phyloP scores from a whole-genome alignment of 2,329 filamentous ascomycete species.

The Elsinoe fawcettii region DNA sequence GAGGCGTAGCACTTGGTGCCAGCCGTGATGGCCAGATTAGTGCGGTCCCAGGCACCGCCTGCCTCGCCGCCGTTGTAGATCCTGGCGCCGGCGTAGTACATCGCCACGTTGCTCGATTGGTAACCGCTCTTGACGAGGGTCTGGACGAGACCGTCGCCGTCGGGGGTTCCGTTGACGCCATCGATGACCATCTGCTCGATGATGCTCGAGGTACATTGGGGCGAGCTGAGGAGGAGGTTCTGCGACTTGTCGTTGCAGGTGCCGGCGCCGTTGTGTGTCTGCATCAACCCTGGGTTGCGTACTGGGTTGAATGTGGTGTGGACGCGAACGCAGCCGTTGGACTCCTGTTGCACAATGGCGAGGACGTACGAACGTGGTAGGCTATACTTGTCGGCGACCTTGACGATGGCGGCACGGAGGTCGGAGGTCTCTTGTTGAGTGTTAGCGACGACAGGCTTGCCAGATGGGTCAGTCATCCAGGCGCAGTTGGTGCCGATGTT shows the following conservation, averaged over 20 bases:
- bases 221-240: slow-evolving; percentile 25
- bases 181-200: slow-evolving; percentile 39
- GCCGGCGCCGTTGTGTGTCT: slow-evolving; percentile 35
- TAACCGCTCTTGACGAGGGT: slow-evolving; percentile 26
- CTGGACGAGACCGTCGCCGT: slow-evolving; percentile 38
- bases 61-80: slow-evolving; percentile 44
- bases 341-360: slow-evolving; percentile 41
- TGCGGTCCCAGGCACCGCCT: slow-evolving; percentile 31
- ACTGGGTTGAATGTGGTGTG: slow-evolving; percentile 35
- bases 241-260: slow-evolving; percentile 31
- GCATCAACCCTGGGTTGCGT: slow-evolving; percentile 37
- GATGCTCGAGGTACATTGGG: slow-evolving; percentile 31
- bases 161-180: slow-evolving; percentile 36
- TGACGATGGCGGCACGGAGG: slow-evolving; percentile 33
- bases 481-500: slow-evolving; percentile 33
- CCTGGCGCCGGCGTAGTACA: slow-evolving; percentile 42
- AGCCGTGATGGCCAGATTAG: slow-evolving; percentile 35
- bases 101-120: slow-evolving; percentile 26
- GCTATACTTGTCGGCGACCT: slow-evolving; percentile 30
- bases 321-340: slow-evolving; percentile 40
- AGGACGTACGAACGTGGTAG: slow-evolving; percentile 34
- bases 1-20: slow-evolving; percentile 45
- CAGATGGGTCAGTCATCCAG: slow-evolving; percentile 3
- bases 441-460: slow-evolving; percentile 33
- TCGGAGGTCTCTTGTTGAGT: slow-evolving; percentile 29